phyloP scores from a whole-genome alignment of 495 filamentous ascomycete species.

The Neurospora sp. region DNA sequence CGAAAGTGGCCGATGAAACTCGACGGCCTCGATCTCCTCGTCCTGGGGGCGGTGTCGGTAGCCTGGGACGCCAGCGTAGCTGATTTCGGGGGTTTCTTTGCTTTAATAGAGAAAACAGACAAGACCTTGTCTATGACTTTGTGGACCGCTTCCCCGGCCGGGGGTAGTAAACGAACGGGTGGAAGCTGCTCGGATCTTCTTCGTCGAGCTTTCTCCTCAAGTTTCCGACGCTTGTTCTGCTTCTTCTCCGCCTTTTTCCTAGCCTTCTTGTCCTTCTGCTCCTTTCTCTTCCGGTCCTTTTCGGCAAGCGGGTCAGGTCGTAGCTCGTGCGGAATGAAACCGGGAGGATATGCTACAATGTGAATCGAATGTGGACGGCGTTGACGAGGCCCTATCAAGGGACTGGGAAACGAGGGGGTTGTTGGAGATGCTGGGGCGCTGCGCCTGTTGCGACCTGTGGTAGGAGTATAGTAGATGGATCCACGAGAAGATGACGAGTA shows the following conservation, averaged over 20 bases:
- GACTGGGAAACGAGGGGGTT: slow-evolving; percentile 30
- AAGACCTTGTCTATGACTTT: slow-evolving; percentile 33
- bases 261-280: slow-evolving; percentile 22
- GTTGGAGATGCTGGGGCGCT: background rate
- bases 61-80: slow-evolving; percentile 4
- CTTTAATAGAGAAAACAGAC: slow-evolving; percentile 22
- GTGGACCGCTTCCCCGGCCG: slow-evolving; percentile 16
- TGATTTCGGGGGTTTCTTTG: slow-evolving; percentile 7
- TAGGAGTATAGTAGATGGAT: slow-evolving; percentile 33
- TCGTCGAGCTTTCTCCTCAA: slow-evolving; percentile 16
- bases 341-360: slow-evolving; percentile 43
- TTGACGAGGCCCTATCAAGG: slow-evolving; percentile 40
- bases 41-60: slow-evolving; percentile 5
- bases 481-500: slow-evolving; percentile 28
- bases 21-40: slow-evolving; percentile 10
- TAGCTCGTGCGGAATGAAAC: slow-evolving; percentile 40
- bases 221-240: slow-evolving; percentile 11
- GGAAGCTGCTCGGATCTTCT: slow-evolving; percentile 20
- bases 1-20: slow-evolving; percentile 24
- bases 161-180: slow-evolving; percentile 19
- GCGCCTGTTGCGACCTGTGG: slow-evolving; percentile 22
- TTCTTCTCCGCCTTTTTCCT: slow-evolving; percentile 14
- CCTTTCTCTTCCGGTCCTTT: slow-evolving; percentile 11
- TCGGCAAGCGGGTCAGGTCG: slow-evolving; percentile 22
- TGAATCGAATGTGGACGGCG: slow-evolving; percentile 46